Percentiles rank a stretch among this genome's conserved stretches.
These are phyloP conservation scores for Cercospora sp. DNA, from an alignment of 2,329 filamentous ascomycete species.

Conservation along the genomic window DNA sequence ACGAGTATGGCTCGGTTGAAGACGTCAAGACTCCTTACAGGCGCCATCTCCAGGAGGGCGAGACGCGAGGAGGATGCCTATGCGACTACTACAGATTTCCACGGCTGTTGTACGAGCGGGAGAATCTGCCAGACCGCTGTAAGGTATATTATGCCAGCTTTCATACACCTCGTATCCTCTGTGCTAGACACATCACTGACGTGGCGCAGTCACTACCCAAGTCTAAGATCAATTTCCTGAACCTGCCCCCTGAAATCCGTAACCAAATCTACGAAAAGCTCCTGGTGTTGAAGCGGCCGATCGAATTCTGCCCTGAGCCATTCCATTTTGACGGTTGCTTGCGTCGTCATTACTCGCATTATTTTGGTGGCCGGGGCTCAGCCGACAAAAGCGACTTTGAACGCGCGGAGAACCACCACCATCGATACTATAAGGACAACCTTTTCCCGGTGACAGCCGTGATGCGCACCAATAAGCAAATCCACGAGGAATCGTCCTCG, in stretches of 20 bases:
- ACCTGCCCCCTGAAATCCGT: neutral
- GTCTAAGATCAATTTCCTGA: neutral
- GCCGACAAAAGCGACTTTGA: neutral
- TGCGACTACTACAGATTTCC: neutral
- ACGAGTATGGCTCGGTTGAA: neutral
- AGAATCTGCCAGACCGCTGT: neutral
- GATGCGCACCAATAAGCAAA: neutral
- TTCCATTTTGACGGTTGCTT: neutral
- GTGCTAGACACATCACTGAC: neutral
- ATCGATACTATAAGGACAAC: neutral
- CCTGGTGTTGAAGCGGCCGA: neutral
- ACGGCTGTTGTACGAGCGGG: neutral
- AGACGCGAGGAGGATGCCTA: neutral
- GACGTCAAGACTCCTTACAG: neutral
- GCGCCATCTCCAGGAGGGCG: neutral
- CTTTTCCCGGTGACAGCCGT: neutral
- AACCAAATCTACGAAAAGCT: neutral
- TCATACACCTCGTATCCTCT: neutral
- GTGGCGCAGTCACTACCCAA: neutral
- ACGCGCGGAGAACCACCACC: neutral
- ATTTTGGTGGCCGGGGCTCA: neutral
- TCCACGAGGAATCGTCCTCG: neutral
- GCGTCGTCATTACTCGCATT: neutral
- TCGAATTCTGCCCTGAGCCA: neutral
- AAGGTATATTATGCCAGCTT: neutral